A percentile compares a stretch with the other conserved stretches of the same genome.
Evolutionary conservation across 148 eudicot species (phyloP).

Genomic region (Polygonum maritimum): DNA sequence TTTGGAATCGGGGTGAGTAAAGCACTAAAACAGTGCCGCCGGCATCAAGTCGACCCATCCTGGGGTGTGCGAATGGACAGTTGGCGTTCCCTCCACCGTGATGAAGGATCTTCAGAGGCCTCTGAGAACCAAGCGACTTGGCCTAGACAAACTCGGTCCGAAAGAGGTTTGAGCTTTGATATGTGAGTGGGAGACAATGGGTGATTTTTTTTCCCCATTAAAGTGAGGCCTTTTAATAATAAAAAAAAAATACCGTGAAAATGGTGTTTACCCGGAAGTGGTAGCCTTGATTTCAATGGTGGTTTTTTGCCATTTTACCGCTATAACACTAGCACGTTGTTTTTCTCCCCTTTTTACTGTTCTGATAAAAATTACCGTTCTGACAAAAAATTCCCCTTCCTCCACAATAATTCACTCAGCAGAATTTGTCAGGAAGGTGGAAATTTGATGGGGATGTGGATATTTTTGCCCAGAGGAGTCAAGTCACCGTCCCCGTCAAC

Average conservation of each 20-base stretch:
- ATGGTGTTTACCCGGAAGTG: background rate
- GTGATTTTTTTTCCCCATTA: background rate
- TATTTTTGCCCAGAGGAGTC: background rate
- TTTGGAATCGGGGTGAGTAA: no score
- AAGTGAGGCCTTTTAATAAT: background rate
- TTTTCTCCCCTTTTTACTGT: background rate
- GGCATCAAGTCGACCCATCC: no score
- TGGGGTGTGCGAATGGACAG: no score
- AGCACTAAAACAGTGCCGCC: no score
- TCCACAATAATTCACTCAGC: background rate
- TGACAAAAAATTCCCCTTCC: background rate
- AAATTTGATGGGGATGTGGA: background rate
- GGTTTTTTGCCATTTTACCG: slow-evolving; percentile 5
- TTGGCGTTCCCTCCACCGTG: no score
- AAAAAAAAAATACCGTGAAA: background rate
- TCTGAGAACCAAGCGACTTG: no score
- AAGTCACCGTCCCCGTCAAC: background rate
- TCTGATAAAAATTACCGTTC: background rate
- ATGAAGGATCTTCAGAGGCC: no score
- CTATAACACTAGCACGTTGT: background rate
- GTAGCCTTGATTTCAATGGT: background rate
- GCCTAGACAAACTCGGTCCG: no score
- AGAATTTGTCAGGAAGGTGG: slow-evolving; percentile 6
- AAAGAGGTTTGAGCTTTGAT: background rate
- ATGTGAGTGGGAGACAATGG: slow-evolving; percentile 5